Conservation (phyloP, 2,329 filamentous ascomycete genomes). For the Penicillium sp. region DNA sequence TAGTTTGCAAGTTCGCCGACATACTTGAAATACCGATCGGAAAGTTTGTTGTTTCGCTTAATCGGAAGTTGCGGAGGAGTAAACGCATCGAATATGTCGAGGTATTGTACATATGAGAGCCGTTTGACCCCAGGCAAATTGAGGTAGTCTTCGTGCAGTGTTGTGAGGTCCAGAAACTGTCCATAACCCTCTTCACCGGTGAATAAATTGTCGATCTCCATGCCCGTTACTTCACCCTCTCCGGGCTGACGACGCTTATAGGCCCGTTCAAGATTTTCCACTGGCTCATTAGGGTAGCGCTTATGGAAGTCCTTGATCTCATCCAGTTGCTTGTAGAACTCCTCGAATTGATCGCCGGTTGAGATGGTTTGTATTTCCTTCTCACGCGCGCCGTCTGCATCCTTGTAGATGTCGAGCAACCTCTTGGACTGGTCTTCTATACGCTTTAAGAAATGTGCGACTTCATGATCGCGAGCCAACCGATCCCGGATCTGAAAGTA, state of each 20-base stretch:
- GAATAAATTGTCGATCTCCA: constrained; percentile 80
- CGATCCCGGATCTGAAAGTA: constrained; percentile 77
- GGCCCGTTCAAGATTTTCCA: constrained; percentile 86
- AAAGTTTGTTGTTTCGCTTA: constrained; percentile 74
- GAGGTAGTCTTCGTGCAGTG: constrained; percentile 75
- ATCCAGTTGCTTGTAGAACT: constrained; percentile 78
- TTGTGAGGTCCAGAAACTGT: constrained; percentile 80
- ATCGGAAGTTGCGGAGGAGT: constrained; percentile 68
- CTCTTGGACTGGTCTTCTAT: constrained; percentile 78
- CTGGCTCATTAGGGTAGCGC: constrained; percentile 84
- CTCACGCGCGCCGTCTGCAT: constrained; percentile 61
- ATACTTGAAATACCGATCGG: constrained; percentile 86
- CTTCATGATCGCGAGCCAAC: constrained; percentile 82
- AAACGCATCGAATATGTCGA: constrained; percentile 90
- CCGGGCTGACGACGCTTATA: constrained; percentile 66
- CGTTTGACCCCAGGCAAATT: constrained; percentile 82
- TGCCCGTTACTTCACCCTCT: constrained; percentile 54
- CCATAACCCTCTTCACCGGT: constrained; percentile 92
- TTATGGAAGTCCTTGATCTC: constrained; percentile 80
- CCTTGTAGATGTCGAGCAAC: constrained; percentile 73
- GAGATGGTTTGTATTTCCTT: constrained; percentile 77
- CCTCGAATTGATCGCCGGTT: constrained; percentile 75
- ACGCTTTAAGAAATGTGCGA: constrained; percentile 73
- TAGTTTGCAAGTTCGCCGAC: constrained; percentile 71
- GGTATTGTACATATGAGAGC: constrained; percentile 81